Evolutionary conservation across 1,284 basidiomycete genomes (phyloP).

Genomic region (Porphyrellus sp.): DNA sequence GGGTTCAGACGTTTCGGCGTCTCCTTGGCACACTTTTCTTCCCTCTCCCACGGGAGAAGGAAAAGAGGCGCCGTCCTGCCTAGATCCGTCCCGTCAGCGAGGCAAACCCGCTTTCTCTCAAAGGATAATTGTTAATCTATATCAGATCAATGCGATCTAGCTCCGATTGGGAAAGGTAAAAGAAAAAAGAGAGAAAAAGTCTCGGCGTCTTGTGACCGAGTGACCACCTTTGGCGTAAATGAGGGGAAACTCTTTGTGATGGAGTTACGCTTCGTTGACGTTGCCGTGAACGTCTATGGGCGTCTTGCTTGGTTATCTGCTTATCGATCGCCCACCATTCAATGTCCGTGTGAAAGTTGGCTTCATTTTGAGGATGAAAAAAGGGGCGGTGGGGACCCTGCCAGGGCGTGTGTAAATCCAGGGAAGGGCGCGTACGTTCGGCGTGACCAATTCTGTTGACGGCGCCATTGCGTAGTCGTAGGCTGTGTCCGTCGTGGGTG

Average conservation of each 20-base stretch:
- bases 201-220: neutral
- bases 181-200: neutral
- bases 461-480: no score
- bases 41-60: neutral
- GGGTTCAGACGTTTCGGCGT: no score
- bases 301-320: neutral
- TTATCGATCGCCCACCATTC: neutral
- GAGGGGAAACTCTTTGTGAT: neutral
- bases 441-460: no score
- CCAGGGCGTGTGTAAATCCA: neutral
- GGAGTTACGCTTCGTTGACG: neutral
- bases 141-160: constrained; percentile 6
- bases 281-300: neutral
- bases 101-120: neutral
- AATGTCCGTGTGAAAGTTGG: neutral
- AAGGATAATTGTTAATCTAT: constrained; percentile 1
- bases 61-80: neutral
- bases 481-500: no score
- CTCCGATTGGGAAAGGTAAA: constrained; percentile 3
- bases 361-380: neutral
- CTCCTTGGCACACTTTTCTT: neutral
- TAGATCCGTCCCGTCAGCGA: constrained; percentile 17
- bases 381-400: neutral
- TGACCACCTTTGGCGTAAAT: neutral
- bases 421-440: no score